Base-by-base conservation (phyloP, 192 early-diverging fungal species). In the Coemansia sp. region DNA sequence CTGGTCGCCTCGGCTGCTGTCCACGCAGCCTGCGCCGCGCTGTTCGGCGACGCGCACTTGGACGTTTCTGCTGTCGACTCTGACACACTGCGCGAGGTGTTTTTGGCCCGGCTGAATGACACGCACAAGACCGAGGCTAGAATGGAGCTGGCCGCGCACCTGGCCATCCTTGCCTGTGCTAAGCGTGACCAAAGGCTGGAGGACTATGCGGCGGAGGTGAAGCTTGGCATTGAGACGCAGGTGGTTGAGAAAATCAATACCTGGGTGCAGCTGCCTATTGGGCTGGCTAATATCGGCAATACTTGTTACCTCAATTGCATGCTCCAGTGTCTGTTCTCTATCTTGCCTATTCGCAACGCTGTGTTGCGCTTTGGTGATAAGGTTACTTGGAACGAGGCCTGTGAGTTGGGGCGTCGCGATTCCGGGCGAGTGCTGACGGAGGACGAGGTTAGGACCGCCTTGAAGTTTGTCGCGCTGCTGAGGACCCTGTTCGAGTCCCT, bases 241-340 rank as follows among this genome's bases (percentile, higher is more conserved):
- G 55, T 58, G 7, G 32, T 35, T 1, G 58, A 37, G 35, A 76
- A 56, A 20, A 49, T 79, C 39, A 71, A 69, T 32, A 62, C 72
- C 3, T 75, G 61, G 65, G 60, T 44, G 60, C 70, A 81, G 55
- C 84, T 86, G 35, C 92, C 92, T 6, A 84, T 89, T 0, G 93
- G 92, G 6, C 84, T 92, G 40, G 78, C 83, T 29, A 95, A 95
- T 59, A 91, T 93, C 71, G 93, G 92, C 41, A 93, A 92, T 49
- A 96, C 94, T 0, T 96, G 94, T 75, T 96, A 96, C 69, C 81
- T 96, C 16, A 96, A 94, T 71, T 91, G 91, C 39, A 71, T 96
- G 20, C 74, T 96, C 22, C 88, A 92, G 83, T 92, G 90, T 58
- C 74, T 90, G 22, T 94, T 87, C 56, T 90, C 90, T 0, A 62